These are phyloP conservation scores for Helicocarpus griseus DNA, from an alignment of 2,329 filamentous ascomycete genomes.

Conservation along the genomic window DNA sequence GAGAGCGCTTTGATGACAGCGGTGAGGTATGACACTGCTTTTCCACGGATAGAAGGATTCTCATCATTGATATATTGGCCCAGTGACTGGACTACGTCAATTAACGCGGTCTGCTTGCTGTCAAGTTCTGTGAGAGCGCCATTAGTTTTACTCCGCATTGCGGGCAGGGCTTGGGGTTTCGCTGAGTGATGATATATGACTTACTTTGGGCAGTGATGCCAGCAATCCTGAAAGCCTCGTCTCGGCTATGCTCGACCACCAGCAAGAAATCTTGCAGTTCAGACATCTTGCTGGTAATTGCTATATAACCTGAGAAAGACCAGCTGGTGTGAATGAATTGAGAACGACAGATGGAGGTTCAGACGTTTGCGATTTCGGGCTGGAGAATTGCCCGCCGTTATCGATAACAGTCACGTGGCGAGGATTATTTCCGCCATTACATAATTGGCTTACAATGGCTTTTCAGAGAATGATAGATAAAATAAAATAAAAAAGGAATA, in stretches of 20 bases:
- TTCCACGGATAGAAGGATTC: conserved; percentile 50
- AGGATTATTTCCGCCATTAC: neutral
- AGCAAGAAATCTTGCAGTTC: conserved; percentile 41
- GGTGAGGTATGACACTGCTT: conserved; percentile 41
- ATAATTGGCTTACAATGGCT: neutral
- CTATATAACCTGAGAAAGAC: neutral
- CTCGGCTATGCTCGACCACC: conserved; percentile 37
- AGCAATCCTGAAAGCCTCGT: conserved; percentile 37
- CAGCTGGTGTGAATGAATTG: conserved; percentile 2
- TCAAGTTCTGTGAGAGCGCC: conserved; percentile 41
- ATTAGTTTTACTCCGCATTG: neutral
- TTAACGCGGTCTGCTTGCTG: conserved; percentile 49
- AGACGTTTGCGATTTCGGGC: neutral
- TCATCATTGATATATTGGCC: conserved; percentile 60
- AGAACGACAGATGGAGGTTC: neutral
- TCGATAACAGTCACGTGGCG: conserved; percentile 26
- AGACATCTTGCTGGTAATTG: conserved; percentile 29
- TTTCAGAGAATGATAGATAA: neutral
- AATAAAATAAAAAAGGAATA: neutral
- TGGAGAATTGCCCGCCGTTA: conserved; percentile 14
- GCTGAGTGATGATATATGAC: no score
- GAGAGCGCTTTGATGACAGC: conserved; percentile 39
- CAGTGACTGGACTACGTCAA: conserved; percentile 53
- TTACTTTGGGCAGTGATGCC: conserved; percentile 35
- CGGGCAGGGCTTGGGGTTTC: no score